Evolutionary conservation across 148 eudicot genomes (phyloP).

Genomic region (Heliosperma pusillum): DNA sequence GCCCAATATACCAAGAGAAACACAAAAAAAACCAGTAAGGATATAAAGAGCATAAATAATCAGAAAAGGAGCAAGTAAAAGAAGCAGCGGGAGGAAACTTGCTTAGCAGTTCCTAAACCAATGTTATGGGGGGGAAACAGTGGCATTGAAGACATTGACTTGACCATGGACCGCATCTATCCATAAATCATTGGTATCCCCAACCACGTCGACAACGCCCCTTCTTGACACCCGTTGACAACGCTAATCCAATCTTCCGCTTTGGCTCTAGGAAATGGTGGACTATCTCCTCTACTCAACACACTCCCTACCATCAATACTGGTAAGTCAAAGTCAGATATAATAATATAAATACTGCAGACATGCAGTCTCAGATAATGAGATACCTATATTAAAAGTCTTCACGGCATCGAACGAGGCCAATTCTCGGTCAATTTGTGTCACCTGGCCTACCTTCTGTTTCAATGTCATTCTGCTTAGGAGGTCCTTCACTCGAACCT

Average conservation of each 20-base stretch:
- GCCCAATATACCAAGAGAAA: no score
- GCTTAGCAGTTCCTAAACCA: slow-evolving; percentile 39
- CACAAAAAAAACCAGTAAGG: no score
- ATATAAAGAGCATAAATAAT: no score
- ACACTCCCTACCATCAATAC: slow-evolving; percentile 23
- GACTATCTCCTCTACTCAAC: slow-evolving; percentile 29
- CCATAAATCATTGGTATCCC: slow-evolving; percentile 36
- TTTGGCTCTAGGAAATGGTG: slow-evolving; percentile 18
- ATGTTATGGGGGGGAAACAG: slow-evolving; percentile 32
- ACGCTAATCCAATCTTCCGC: slow-evolving; percentile 25
- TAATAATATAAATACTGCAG: not conserved
- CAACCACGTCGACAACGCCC: slow-evolving; percentile 27
- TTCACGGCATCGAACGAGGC: slow-evolving; percentile 26
- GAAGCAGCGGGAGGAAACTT: slow-evolving; percentile 13
- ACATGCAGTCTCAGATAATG: no score
- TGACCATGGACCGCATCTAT: slow-evolving; percentile 38
- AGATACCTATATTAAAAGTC: slow-evolving; percentile 24
- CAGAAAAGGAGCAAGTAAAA: no score
- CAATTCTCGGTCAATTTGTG: slow-evolving; percentile 27
- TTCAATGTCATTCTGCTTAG: slow-evolving; percentile 31
- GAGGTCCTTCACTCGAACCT: slow-evolving; percentile 33
- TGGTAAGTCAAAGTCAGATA: not conserved
- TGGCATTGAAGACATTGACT: slow-evolving; percentile 24
- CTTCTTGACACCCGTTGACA: slow-evolving; percentile 23
- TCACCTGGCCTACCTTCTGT: slow-evolving; percentile 39